Base-by-base conservation (phyloP, 305 asterid species). In the Coffea humblotiana region DNA sequence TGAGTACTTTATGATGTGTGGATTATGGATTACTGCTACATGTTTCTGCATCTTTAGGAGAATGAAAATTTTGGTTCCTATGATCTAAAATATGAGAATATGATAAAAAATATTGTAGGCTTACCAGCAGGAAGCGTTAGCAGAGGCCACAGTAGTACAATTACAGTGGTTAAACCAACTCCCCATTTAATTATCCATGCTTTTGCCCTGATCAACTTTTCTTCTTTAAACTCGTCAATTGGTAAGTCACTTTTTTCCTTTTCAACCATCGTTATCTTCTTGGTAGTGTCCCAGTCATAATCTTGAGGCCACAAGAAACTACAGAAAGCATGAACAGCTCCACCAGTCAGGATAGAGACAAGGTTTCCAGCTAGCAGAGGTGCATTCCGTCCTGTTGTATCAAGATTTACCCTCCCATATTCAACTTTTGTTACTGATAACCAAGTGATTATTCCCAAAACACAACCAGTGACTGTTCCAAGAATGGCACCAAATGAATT, bases 321-420 rank as follows among this genome's bases (percentile, higher is more conserved):
- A 77, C 96, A 91, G 1, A 84, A 65, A 18, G 87, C 93, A 75
- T 94, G 98, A 84, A 94, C 87, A 51, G 80, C 90, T 68, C 97
- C 98, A 49, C 98, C 94, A 8, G 90, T 90, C 15, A 94, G 86
- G 73, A 94, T 91, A 16, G 98, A 93, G 40, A 93, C 96, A n/a
- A 94, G 86, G 87, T 94, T 94, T 48, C 98, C 98, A 25, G 97
- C 96, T 64, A 94, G 88, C 97, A 91, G 91, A 5, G 98, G 98
- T 23, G 94, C 97, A 74, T 94, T 93, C 79, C 97, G 84, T 37
- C 98, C 98, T 0, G 95, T 93, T n/a, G 98, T 94, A 80, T 94
- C 98, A 18, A 94, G 97, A 79, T 89, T 83, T 61, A 93, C 92
- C 71, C 94, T 88, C 45, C 97, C 97, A 66, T 94, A 94, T 75